A percentile compares a stretch with the other conserved stretches of the same genome.
These are phyloP conservation scores for Erysiphe pulchra DNA, from an alignment of 2,329 filamentous ascomycete genomes.

Conservation along the genomic window DNA sequence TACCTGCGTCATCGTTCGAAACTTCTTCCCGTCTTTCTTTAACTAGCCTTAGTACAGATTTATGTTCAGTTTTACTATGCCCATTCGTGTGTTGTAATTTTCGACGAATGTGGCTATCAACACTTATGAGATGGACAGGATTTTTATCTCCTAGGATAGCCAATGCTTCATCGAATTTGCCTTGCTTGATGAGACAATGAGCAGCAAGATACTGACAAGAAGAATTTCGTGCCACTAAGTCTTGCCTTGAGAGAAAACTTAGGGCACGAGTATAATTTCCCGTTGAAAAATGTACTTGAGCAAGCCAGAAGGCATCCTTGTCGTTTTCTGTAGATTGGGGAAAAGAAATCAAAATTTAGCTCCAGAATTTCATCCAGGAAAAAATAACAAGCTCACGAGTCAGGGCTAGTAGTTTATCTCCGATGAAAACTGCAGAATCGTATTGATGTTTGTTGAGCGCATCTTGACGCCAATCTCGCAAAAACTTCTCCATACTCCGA, in stretches of 20 bases:
- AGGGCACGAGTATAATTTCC: constrained; percentile 87
- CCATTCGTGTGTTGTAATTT: constrained; percentile 44
- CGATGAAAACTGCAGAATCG: constrained; percentile 88
- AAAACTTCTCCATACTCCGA: constrained; percentile 57
- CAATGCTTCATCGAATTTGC: constrained; percentile 71
- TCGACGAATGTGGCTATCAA: constrained; percentile 33
- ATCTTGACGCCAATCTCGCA: constrained; percentile 86
- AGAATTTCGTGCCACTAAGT: constrained; percentile 56
- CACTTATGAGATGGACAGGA: constrained; percentile 63
- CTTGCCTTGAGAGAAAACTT: constrained; percentile 59
- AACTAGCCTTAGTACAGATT: constrained; percentile 13
- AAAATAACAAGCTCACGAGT: constrained; percentile 36
- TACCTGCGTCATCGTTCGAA: constrained; percentile 37
- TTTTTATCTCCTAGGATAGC: constrained; percentile 73
- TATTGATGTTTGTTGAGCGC: constrained; percentile 90
- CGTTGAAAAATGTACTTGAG: constrained; percentile 90
- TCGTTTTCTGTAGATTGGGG: constrained; percentile 43
- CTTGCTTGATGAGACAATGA: constrained; percentile 84
- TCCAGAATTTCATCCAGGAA: background rate
- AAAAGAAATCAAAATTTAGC: background rate
- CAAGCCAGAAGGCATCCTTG: constrained; percentile 86
- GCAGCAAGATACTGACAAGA: constrained; percentile 82
- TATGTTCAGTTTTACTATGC: constrained; percentile 23
- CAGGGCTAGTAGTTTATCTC: constrained; percentile 83
- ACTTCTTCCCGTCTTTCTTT: constrained; percentile 9